Percentiles rank a stretch among this genome's conserved stretches.
These are phyloP conservation scores for Pholiota adiposa DNA, from an alignment of 1,284 basidiomycete species.

Conservation along the genomic window DNA sequence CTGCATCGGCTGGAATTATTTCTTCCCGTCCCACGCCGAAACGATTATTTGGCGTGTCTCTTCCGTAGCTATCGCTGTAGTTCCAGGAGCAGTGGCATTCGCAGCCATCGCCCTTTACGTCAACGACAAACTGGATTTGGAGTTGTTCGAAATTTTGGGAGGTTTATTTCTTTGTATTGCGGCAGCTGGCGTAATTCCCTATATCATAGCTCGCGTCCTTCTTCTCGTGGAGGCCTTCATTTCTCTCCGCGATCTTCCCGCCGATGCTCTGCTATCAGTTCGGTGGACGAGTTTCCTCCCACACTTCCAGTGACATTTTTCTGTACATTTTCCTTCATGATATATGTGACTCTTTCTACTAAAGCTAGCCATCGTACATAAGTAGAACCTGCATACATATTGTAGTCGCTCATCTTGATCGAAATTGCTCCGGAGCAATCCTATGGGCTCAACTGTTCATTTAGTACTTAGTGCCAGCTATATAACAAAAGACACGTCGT, in stretches of 20 bases:
- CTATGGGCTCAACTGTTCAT: no score
- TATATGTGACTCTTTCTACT: not conserved
- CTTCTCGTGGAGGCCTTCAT: slow-evolving; percentile 8
- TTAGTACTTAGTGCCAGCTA: no score
- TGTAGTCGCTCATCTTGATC: no score
- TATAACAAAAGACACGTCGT: not conserved
- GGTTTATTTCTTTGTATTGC: no score
- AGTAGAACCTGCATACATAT: no score
- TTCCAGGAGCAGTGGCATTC: not conserved
- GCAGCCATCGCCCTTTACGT: no score
- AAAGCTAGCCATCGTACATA: no score
- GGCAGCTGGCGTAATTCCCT: no score
- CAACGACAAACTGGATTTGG: not conserved
- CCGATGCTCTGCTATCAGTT: slow-evolving; percentile 1
- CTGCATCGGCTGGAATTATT: slow-evolving; percentile 5
- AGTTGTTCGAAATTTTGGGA: not conserved
- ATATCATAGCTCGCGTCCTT: not conserved
- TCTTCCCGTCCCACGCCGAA: slow-evolving; percentile 9
- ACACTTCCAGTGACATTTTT: not conserved
- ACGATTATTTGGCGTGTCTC: slow-evolving; percentile 1
- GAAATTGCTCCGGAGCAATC: no score
- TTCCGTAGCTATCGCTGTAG: not conserved
- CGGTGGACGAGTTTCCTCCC: slow-evolving; percentile 12
- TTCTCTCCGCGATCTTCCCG: slow-evolving; percentile 1
- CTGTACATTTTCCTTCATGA: not conserved